Conservation (phyloP, 495 filamentous ascomycete genomes). For the Articulospora tetracladia region DNA sequence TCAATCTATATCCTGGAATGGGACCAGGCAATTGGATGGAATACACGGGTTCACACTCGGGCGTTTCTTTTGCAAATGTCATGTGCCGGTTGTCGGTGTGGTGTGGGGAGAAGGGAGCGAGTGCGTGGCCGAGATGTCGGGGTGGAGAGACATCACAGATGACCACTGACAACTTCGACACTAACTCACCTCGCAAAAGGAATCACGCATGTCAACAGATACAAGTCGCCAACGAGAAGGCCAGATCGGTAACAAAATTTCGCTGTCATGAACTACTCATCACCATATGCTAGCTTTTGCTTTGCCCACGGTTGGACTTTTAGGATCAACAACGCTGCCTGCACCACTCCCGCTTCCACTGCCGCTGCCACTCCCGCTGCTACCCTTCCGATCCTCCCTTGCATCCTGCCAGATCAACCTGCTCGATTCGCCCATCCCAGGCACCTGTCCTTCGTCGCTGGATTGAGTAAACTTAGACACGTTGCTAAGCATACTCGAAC, state of each 20-base stretch:
- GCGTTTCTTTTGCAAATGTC: not conserved
- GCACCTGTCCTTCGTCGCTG: constrained; percentile 34
- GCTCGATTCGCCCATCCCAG: not conserved
- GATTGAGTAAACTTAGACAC: constrained; percentile 63
- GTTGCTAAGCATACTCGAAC: constrained; percentile 60
- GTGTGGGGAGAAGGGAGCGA: not conserved
- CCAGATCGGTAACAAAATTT: not conserved
- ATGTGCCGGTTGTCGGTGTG: not conserved
- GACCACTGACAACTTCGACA: no score
- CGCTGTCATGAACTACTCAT: constrained; percentile 1
- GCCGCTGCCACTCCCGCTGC: constrained; percentile 17
- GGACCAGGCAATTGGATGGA: constrained; percentile 2
- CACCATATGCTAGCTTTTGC: constrained; percentile 8
- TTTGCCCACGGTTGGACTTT: constrained; percentile 22
- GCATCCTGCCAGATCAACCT: constrained; percentile 9
- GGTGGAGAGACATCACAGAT: not conserved
- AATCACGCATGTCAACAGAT: not conserved
- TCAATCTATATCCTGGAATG: constrained; percentile 9
- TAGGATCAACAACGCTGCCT: constrained; percentile 24
- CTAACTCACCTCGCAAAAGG: no score
- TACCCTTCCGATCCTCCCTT: constrained; percentile 16
- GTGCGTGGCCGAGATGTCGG: not conserved
- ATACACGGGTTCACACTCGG: not conserved
- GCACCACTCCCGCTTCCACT: constrained; percentile 7
- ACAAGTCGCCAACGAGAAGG: not conserved